A percentile compares a stretch with the other conserved stretches of the same genome.
phyloP scores from a whole-genome alignment of 169 alveolate species.

The Babesia ovis region DNA sequence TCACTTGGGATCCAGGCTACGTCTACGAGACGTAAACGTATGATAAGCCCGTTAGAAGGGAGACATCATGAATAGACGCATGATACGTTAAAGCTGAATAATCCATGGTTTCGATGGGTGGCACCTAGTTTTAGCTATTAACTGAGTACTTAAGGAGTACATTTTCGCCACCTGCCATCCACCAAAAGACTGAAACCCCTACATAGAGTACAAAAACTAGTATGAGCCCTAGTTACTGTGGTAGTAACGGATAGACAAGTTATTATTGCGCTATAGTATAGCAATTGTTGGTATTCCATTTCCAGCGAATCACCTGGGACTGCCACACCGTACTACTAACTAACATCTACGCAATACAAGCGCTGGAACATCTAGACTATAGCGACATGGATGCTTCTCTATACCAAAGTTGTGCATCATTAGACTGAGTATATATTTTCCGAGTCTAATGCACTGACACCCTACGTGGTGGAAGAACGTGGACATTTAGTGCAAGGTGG shows the following conservation, averaged over 20 bases:
- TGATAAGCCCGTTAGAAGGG: neutral
- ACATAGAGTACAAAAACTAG: neutral
- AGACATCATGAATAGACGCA: slow-evolving; percentile 3
- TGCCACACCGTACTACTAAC: slow-evolving; percentile 14
- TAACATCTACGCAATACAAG: neutral
- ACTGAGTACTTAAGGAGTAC: slow-evolving; percentile 28
- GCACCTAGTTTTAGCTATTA: neutral
- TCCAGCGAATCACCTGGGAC: neutral
- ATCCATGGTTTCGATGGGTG: neutral
- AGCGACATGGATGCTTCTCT: neutral
- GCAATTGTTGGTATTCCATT: neutral
- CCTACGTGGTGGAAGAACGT: neutral
- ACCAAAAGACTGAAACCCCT: neutral
- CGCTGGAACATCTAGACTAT: too few species aligned
- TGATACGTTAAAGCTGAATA: neutral
- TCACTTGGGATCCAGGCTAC: neutral
- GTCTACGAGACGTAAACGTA: neutral
- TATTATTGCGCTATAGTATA: neutral
- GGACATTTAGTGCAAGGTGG: neutral
- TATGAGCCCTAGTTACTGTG: neutral
- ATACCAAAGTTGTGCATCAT: neutral
- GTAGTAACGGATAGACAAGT: neutral
- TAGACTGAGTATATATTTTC: too few species aligned
- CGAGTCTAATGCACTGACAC: neutral
- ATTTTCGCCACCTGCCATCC: slow-evolving; percentile 30